phyloP scores from a whole-genome alignment of 345 rosid genomes.

The Combretum micranthum region DNA sequence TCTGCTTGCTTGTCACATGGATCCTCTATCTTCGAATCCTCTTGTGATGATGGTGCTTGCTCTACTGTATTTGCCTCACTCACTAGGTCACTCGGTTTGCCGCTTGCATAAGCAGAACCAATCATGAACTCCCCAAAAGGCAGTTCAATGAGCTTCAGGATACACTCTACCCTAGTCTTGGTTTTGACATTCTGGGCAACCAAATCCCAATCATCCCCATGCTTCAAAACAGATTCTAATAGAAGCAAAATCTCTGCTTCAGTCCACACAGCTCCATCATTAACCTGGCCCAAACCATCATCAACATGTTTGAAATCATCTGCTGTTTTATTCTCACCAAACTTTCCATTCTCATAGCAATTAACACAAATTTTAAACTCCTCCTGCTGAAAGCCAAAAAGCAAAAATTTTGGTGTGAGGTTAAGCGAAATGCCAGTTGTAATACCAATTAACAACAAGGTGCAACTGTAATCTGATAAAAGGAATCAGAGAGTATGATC shows the following conservation, averaged over 20 bases:
- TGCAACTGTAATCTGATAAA: background rate
- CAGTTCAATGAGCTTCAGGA: slow-evolving; percentile 75
- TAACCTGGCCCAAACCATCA: slow-evolving; percentile 6
- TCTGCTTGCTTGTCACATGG: slow-evolving; percentile 21
- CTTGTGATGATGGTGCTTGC: slow-evolving; percentile 18
- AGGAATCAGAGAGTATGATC: background rate
- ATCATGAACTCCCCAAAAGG: slow-evolving; percentile 74
- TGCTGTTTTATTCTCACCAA: slow-evolving; percentile 49
- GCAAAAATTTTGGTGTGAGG: background rate
- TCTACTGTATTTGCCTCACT: slow-evolving; percentile 16
- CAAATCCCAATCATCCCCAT: slow-evolving; percentile 92
- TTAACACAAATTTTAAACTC: slow-evolving; percentile 39
- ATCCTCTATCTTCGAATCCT: slow-evolving; percentile 23
- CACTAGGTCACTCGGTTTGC: slow-evolving; percentile 13
- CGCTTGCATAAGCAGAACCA: slow-evolving; percentile 37
- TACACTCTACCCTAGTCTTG: slow-evolving; percentile 72
- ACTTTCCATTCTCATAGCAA: slow-evolving; percentile 53
- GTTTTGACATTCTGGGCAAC: slow-evolving; percentile 69
- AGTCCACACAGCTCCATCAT: slow-evolving; percentile 54
- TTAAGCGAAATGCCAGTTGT: background rate
- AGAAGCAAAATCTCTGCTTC: slow-evolving; percentile 78
- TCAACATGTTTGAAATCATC: slow-evolving; percentile 55
- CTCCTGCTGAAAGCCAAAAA: slow-evolving; percentile 29
- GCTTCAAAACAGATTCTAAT: slow-evolving; percentile 69
- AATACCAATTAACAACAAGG: background rate